Evolutionary conservation across 257 asterid species (phyloP).

Genomic region (Solanum gracilifrons): DNA sequence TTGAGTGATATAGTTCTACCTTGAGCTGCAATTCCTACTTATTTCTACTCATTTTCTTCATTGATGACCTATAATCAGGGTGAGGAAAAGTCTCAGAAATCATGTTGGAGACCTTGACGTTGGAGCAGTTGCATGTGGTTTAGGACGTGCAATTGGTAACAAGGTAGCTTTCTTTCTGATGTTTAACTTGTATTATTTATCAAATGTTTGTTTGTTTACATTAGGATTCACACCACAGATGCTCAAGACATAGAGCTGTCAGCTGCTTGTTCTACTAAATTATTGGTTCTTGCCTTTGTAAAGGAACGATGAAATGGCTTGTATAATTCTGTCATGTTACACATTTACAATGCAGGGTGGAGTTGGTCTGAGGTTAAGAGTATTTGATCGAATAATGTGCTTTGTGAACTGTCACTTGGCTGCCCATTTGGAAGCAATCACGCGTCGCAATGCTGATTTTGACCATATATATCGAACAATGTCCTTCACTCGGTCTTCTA

Average conservation of each 20-base stretch:
- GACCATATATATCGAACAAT: constrained; percentile 73
- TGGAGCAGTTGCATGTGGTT: constrained; percentile 88
- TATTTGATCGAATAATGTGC: constrained; percentile 78
- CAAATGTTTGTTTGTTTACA: not conserved
- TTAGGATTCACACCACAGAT: not conserved
- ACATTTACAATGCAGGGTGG: constrained; percentile 61
- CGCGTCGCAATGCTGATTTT: constrained; percentile 80
- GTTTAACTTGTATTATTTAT: not conserved
- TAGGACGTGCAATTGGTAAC: constrained; percentile 91
- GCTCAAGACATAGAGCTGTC: not conserved
- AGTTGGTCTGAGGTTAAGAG: constrained; percentile 88
- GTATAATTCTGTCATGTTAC: not conserved
- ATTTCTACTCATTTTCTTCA: not conserved
- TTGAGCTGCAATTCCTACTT: not conserved
- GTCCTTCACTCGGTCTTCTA: constrained; percentile 65
- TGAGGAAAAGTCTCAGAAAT: constrained; percentile 59
- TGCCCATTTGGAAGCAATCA: constrained; percentile 95
- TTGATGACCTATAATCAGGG: constrained; percentile 34
- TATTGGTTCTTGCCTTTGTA: not conserved
- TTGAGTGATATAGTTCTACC: not conserved
- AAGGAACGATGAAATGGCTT: not conserved
- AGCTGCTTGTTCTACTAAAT: not conserved
- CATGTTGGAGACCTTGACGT: constrained; percentile 80
- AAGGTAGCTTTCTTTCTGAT: constrained; percentile 41
- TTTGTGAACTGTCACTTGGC: constrained; percentile 86